Evolutionary conservation across 805 yeast species (phyloP), one percentile per base, ranked within the genome.

Genomic region (Myxozyma mucilagina): DNA sequence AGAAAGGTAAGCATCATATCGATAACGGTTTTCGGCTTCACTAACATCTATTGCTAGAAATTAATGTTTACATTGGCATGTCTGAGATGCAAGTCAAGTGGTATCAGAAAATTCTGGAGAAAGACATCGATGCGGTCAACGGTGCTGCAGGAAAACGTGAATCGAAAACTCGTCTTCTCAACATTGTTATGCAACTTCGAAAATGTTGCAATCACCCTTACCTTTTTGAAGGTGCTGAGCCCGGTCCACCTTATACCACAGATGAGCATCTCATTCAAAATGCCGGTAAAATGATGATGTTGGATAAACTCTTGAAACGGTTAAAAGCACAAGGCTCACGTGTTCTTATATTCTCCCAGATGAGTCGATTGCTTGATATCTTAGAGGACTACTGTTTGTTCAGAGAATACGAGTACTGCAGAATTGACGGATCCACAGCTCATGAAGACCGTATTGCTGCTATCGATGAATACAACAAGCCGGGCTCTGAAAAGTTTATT

Each of bases 201-300:
- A 93, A 93, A 74, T 93, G 98, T 74, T 93, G 98, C 73, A 93
- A 94, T 72, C 99, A 94, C 75, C 98, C 98, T 0, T 93, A 94
- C 74, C 77, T 93, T 57, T 94, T 94, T 71, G 98, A 93, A 73
- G 98, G 99, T n/a, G 99, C 98, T 1, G 98, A 92, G 74, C 98
- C 97, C 0, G 98, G 98, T 9, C 98, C 98, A 0, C 98, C 98
- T 0, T 93, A 80, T 71, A 93, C 97, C 1, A 93, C 96, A 0
- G 97, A 91, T 74, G 97, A 92, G 73, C 98, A 93, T 75, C 79
- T 93, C 65, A 86, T 92, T n/a, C 86, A 69, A 77, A 93, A 93
- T 72, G 82, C 96, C 6, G 97, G 96, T 35, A 92, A 92, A 73
- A 89, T 92, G 92, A 81, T 89, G 56, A 89, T 93, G 39, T 76